Base-by-base conservation (phyloP, 2,329 filamentous ascomycete genomes). In the Pyrenochaeta sp. region DNA sequence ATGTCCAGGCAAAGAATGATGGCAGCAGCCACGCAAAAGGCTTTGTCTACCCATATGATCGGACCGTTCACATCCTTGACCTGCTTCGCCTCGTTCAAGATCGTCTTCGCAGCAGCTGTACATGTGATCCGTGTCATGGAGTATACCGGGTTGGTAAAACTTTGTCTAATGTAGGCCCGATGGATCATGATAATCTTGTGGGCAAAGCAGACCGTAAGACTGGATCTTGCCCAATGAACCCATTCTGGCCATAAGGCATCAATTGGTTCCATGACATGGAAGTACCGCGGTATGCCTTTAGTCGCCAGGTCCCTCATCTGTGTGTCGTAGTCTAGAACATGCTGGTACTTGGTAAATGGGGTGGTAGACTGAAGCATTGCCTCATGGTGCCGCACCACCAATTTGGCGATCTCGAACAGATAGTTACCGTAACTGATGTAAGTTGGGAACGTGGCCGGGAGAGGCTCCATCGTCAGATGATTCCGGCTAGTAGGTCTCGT, bases 121-220 rank as follows among this genome's bases (percentile, higher is more conserved):
- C 78, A 80, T 0, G 78, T 79, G 22, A 73, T 68, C 10, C 77
- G 71, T 0, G 78, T 80, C 36, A 79, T 76, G 0, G 66, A 66
- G 51, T 79, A 80, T 3, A 73, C 72, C 0, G 72, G 68, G 30
- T 78, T 79, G 0, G 73, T 75, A 47, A 80, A 79, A 13, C 74
- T 78, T 10, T 73, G 54, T 9, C 76, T 72, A 2, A 79, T 58
- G 43, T 79, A 80, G 32, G 75, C 77, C 5, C 78, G 67, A 48
- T 78, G 76, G n/a, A 79, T 78, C 77, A 79, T 79, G 53, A 80
- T 79, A 27, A 79, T 77, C 54, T 80, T 80, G 44, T 80, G 77
- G 1, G 75, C 56, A 13, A 75, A 71, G 50, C 75, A 77, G 19
- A 79, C 76, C 0, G 76, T 69, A 10, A 79, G 48, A n/a, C 32